Evolutionary conservation across 2,329 filamentous ascomycete genomes (phyloP).

Genomic region (Capronia coronata): DNA sequence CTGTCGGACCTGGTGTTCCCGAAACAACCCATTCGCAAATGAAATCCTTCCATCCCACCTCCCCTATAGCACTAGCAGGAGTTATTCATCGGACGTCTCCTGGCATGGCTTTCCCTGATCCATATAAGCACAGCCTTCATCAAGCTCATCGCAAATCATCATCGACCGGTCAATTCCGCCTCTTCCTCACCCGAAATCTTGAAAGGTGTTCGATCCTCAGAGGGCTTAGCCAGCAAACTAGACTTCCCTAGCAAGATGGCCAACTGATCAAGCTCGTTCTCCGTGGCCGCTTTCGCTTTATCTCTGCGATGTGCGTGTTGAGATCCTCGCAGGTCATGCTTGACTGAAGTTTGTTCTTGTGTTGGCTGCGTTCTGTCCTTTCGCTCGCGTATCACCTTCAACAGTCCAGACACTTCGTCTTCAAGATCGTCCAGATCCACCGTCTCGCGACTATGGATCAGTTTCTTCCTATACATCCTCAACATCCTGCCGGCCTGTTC

Average conservation of each 20-base stretch:
- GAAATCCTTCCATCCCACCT: no score
- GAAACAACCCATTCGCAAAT: no score
- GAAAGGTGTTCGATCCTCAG: not conserved
- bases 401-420: slow-evolving; percentile 48
- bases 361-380: slow-evolving; percentile 5
- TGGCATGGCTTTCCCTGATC: no score
- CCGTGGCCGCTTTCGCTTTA: slow-evolving; percentile 13
- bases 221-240: slow-evolving; percentile 12
- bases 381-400: slow-evolving; percentile 39
- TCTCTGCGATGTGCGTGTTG: not conserved
- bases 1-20: no score
- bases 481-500: slow-evolving; percentile 54
- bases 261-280: slow-evolving; percentile 19
- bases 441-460: slow-evolving; percentile 38
- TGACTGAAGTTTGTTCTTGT: not conserved
- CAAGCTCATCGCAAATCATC: no score
- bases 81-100: no score
- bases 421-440: slow-evolving; percentile 51
- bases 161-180: no score
- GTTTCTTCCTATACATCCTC: slow-evolving; percentile 53
- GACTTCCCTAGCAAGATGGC: slow-evolving; percentile 16
- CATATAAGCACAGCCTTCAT: no score
- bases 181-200: not conserved
- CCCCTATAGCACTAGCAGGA: no score
- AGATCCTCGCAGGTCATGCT: not conserved